A percentile compares a stretch with the other conserved stretches of the same genome.
Evolutionary conservation across 2,329 filamentous ascomycete species (phyloP).

Genomic region (Penicillium oxalicum): DNA sequence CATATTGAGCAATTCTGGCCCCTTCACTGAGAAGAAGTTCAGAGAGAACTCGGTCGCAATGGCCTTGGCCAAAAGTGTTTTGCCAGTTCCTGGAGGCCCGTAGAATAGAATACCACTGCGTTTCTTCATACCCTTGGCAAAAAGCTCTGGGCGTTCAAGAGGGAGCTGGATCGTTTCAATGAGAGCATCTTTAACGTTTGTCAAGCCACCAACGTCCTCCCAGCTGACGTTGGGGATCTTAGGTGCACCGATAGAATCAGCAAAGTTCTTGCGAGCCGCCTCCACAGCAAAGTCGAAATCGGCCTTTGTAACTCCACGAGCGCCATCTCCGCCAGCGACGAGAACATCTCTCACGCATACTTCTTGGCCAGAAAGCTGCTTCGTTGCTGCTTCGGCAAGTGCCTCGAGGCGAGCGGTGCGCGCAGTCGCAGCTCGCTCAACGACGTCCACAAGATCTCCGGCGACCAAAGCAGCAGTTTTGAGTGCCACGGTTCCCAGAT

Average conservation of each 20-base stretch:
- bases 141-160: conserved; percentile 83
- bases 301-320: conserved; percentile 68
- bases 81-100: conserved; percentile 97
- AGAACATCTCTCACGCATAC: conserved; percentile 77
- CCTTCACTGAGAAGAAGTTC: conserved; percentile 99
- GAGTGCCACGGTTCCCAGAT: conserved; percentile 76
- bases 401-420: conserved; percentile 68
- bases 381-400: conserved; percentile 49
- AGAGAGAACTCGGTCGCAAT: conserved; percentile 98
- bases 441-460: conserved; percentile 88
- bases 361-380: conserved; percentile 18
- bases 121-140: conserved; percentile 97
- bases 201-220: conserved; percentile 90
- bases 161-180: conserved; percentile 94
- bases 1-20: conserved; percentile 96
- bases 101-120: conserved; percentile 98
- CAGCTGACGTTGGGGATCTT: conserved; percentile 97
- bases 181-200: conserved; percentile 93
- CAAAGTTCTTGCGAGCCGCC: conserved; percentile 93
- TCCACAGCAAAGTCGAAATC: conserved; percentile 95
- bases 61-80: conserved; percentile 97
- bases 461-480: conserved; percentile 95
- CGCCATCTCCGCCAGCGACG: conserved; percentile 74
- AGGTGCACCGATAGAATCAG: conserved; percentile 91
- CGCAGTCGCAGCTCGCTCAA: conserved; percentile 79